Conservation (phyloP, 2,329 filamentous ascomycete species). For the Stachybotrys elegans region DNA sequence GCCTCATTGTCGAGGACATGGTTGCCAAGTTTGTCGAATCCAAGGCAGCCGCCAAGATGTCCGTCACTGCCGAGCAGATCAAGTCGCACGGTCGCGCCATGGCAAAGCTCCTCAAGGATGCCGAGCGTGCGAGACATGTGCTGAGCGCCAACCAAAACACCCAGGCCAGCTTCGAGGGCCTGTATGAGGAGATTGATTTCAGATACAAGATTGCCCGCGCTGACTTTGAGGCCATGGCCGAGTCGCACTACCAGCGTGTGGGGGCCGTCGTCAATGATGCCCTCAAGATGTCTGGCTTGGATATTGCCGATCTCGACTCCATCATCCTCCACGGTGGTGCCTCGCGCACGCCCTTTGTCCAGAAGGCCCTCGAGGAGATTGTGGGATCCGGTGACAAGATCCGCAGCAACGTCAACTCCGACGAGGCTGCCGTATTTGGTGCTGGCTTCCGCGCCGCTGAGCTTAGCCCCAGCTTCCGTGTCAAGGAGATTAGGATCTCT, state of each 20-base stretch:
- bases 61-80: conserved; percentile 58
- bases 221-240: conserved; percentile 75
- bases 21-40: conserved; percentile 71
- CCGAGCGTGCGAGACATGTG: conserved; percentile 80
- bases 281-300: conserved; percentile 66
- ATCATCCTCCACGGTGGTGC: conserved; percentile 91
- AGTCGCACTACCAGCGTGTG: conserved; percentile 64
- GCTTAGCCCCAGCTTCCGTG: conserved; percentile 90
- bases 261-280: conserved; percentile 66
- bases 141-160: conserved; percentile 90
- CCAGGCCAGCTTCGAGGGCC: conserved; percentile 73
- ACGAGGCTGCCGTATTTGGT: conserved; percentile 94
- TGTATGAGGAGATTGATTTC: conserved; percentile 91
- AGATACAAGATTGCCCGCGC: conserved; percentile 79
- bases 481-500: conserved; percentile 89
- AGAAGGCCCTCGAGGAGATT: conserved; percentile 76
- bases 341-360: conserved; percentile 88
- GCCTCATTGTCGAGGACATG: conserved; percentile 86
- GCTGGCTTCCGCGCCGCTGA: conserved; percentile 91
- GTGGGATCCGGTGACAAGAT: conserved; percentile 72
- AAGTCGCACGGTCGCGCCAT: conserved; percentile 75
- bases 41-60: conserved; percentile 59
- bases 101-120: conserved; percentile 89
- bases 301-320: conserved; percentile 73
- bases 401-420: conserved; percentile 90